Evolutionary conservation across 768 basidiomycete species (phyloP).

Genomic region (Pholiota molesta): DNA sequence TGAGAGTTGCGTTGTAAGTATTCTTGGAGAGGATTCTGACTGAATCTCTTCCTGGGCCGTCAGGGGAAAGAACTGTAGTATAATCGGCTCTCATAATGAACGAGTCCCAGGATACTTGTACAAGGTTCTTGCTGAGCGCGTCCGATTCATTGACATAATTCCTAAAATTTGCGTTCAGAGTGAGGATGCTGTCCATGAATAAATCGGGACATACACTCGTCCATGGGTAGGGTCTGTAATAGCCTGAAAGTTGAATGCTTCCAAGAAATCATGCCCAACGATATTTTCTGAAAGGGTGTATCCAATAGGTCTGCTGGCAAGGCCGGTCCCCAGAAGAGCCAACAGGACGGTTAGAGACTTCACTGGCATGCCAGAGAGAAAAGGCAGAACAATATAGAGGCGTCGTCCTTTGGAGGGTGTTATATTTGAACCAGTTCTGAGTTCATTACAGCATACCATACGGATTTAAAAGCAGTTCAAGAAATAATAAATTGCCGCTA

Average conservation of each 20-base stretch:
- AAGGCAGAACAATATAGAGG: neutral
- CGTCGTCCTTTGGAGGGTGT: neutral
- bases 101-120: slow-evolving; percentile 41
- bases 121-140: slow-evolving; percentile 47
- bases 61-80: slow-evolving; percentile 39
- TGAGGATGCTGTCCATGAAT: neutral
- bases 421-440: neutral
- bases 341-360: neutral
- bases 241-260: slow-evolving; percentile 48
- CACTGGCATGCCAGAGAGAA: neutral
- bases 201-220: slow-evolving; percentile 49
- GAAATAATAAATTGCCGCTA: neutral
- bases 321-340: neutral
- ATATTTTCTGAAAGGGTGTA: slow-evolving; percentile 40
- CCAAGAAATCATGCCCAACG: slow-evolving; percentile 45
- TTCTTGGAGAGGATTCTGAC: slow-evolving; percentile 55
- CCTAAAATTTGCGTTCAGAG: slow-evolving; percentile 21
- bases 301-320: neutral
- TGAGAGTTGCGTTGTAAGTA: slow-evolving; percentile 55
- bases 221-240: slow-evolving; percentile 62
- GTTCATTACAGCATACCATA: neutral
- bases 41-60: slow-evolving; percentile 52
- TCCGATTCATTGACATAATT: slow-evolving; percentile 40
- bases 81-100: slow-evolving; percentile 52
- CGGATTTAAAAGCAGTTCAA: neutral